Evolutionary conservation across 1,139 yeast genomes (phyloP).

Genomic region (Tardiomyces depauwii): DNA sequence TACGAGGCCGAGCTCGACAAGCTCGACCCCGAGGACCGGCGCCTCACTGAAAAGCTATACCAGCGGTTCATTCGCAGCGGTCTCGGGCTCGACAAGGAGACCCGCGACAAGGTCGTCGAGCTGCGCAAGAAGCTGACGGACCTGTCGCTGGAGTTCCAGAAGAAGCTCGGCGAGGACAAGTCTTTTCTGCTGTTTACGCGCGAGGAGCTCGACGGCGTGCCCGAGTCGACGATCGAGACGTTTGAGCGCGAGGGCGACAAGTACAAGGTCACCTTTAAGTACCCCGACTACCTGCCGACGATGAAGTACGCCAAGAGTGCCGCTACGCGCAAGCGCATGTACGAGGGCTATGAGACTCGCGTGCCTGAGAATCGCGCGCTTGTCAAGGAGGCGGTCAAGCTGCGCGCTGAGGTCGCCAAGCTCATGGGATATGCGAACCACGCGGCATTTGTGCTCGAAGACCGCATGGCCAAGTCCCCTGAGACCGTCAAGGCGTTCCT

Average conservation of each 20-base stretch:
- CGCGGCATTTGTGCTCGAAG: conserved; percentile 61
- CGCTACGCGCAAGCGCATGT: conserved; percentile 56
- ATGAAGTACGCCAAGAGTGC: conserved; percentile 54
- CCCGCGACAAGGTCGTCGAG: conserved; percentile 44
- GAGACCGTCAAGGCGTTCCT: conserved; percentile 50
- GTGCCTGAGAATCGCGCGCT: conserved; percentile 48
- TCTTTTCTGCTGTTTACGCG: conserved; percentile 47
- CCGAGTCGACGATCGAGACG: conserved; percentile 47
- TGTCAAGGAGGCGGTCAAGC: conserved; percentile 44
- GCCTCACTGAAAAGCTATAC: conserved; percentile 47
- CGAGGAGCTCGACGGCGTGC: conserved; percentile 66
- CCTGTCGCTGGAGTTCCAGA: conserved; percentile 45
- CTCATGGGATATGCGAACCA: conserved; percentile 55
- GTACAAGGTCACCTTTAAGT: conserved; percentile 64
- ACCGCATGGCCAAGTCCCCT: conserved; percentile 66
- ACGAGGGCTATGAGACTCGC: conserved; percentile 55
- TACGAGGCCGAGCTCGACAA: conserved; percentile 20
- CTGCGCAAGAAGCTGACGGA: conserved; percentile 50
- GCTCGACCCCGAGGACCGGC: conserved; percentile 44
- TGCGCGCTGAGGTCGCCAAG: conserved; percentile 52
- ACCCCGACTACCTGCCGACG: conserved; percentile 72
- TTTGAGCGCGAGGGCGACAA: conserved; percentile 40
- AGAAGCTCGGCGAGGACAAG: conserved; percentile 61
- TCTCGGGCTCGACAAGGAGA: conserved; percentile 44
- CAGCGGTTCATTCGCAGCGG: conserved; percentile 55